These are phyloP conservation scores for Tricholomella constricta DNA, from an alignment of 768 basidiomycete species.

Conservation along the genomic window DNA sequence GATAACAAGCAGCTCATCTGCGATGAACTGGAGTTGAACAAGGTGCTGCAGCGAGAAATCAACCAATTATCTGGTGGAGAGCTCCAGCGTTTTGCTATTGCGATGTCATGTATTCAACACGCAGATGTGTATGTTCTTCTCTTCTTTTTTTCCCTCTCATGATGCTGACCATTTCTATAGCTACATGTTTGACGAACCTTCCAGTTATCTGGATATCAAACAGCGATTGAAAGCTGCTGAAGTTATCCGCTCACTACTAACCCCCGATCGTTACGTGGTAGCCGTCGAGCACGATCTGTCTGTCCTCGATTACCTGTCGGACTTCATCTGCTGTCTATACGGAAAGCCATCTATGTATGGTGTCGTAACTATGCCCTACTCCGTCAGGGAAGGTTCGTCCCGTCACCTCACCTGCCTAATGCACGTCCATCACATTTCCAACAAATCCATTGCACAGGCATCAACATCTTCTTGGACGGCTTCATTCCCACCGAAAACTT, in stretches of 20 bases:
- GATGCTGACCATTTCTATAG: constrained; percentile 37
- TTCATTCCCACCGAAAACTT: constrained; percentile 98
- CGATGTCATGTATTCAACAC: constrained; percentile 91
- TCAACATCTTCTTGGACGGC: constrained; percentile 99
- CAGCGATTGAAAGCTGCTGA: constrained; percentile 95
- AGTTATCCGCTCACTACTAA: constrained; percentile 87
- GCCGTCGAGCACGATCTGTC: constrained; percentile 99
- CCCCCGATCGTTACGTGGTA: constrained; percentile 87
- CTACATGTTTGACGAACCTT: constrained; percentile 99
- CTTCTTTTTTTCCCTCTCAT: neutral
- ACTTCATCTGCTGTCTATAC: constrained; percentile 97
- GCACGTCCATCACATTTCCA: constrained; percentile 3
- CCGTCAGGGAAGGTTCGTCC: constrained; percentile 86
- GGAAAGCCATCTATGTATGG: constrained; percentile 98
- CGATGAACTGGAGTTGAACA: constrained; percentile 83
- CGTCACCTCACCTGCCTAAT: neutral
- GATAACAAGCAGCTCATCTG: constrained; percentile 89
- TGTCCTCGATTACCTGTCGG: constrained; percentile 96
- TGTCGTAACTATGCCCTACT: constrained; percentile 98
- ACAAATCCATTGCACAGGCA: constrained; percentile 52
- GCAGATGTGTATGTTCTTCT: constrained; percentile 83
- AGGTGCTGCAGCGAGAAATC: constrained; percentile 85
- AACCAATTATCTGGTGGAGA: constrained; percentile 93
- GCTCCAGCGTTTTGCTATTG: constrained; percentile 96
- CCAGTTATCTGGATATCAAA: constrained; percentile 95